These are phyloP conservation scores for Podila horticola DNA, from an alignment of 192 early-diverging fungal genomes.

Conservation along the genomic window DNA sequence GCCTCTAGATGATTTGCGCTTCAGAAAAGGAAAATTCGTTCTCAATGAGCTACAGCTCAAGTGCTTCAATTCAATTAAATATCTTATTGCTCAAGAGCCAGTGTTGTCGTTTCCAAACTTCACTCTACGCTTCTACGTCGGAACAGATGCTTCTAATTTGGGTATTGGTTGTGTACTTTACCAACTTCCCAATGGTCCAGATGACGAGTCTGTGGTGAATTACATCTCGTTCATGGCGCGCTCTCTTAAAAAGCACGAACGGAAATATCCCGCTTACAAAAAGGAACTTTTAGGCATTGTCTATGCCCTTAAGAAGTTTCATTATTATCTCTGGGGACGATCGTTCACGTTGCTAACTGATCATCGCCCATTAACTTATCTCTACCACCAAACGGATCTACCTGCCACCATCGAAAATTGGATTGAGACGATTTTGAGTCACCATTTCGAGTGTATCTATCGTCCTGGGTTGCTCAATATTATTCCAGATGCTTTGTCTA, in stretches of 20 bases:
- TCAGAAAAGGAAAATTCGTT: too few relatives aligned
- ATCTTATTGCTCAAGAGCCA: too few relatives aligned
- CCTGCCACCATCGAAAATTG: slow-evolving; percentile 30
- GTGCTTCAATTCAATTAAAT: too few relatives aligned
- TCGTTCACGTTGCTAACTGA: slow-evolving; percentile 43
- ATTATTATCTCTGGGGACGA: slow-evolving; percentile 36
- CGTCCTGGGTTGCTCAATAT: slow-evolving; percentile 35
- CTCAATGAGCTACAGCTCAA: too few relatives aligned
- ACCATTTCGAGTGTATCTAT: slow-evolving; percentile 26
- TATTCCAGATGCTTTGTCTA: slow-evolving; percentile 41
- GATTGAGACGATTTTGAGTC: slow-evolving; percentile 40
- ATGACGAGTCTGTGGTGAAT: background rate
- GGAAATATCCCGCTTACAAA: slow-evolving; percentile 32
- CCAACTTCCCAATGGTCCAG: slow-evolving; percentile 12
- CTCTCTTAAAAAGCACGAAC: slow-evolving; percentile 15
- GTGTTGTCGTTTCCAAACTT: slow-evolving; percentile 7
- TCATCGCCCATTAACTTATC: slow-evolving; percentile 24
- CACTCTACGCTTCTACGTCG: slow-evolving; percentile 19
- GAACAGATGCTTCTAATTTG: slow-evolving; percentile 51
- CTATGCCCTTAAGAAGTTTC: slow-evolving; percentile 38
- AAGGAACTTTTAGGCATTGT: slow-evolving; percentile 34
- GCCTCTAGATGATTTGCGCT: too few relatives aligned
- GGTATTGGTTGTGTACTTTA: slow-evolving; percentile 47
- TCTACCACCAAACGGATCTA: slow-evolving; percentile 22
- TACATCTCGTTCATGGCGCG: slow-evolving; percentile 40